A percentile compares a stretch with the other conserved stretches of the same genome.
phyloP scores from a whole-genome alignment of 192 early-diverging fungal genomes.

The Coemansia sp. region DNA sequence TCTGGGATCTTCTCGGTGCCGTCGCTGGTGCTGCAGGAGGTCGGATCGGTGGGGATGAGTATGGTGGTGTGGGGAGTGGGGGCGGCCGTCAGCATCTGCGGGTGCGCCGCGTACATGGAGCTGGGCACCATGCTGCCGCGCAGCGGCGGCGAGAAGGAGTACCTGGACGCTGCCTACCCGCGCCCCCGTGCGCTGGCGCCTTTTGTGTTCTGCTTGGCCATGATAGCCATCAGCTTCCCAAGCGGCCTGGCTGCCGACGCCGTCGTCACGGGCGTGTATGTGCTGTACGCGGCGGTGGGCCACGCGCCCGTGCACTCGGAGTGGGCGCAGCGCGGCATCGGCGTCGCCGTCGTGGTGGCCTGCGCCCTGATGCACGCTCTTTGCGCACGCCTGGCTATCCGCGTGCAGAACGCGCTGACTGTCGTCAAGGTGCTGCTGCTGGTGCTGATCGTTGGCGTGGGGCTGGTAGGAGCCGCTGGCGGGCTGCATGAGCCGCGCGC shows the following conservation, averaged over 20 bases:
- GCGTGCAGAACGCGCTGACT: slow-evolving; percentile 36
- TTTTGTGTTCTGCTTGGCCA: slow-evolving; percentile 47
- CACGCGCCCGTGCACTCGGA: slow-evolving; percentile 7
- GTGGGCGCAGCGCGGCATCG: slow-evolving; percentile 44
- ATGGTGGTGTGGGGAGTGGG: slow-evolving; percentile 45
- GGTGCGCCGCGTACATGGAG: slow-evolving; percentile 49
- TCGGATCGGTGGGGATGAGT: slow-evolving; percentile 44
- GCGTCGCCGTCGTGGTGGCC: slow-evolving; percentile 18
- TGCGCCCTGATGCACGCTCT: slow-evolving; percentile 27
- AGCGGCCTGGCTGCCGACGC: slow-evolving; percentile 41
- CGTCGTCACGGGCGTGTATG: slow-evolving; percentile 40
- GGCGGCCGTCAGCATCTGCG: slow-evolving; percentile 33
- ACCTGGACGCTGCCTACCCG: slow-evolving; percentile 54
- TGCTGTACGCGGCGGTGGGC: slow-evolving; percentile 37
- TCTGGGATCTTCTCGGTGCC: slow-evolving; percentile 50
- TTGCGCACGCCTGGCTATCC: slow-evolving; percentile 23
- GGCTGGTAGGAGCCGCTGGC: slow-evolving; percentile 1
- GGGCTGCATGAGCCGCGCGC: neutral
- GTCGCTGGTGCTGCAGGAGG: slow-evolving; percentile 27
- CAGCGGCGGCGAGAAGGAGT: slow-evolving; percentile 62
- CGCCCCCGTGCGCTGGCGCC: slow-evolving; percentile 47
- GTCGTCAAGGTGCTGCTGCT: slow-evolving; percentile 48
- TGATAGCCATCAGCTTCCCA: slow-evolving; percentile 31
- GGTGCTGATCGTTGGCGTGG: slow-evolving; percentile 38
- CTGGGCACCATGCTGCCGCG: slow-evolving; percentile 53